A percentile compares a stretch with the other conserved stretches of the same genome.
These are phyloP conservation scores for Xylaria sp. DNA, from an alignment of 2,329 filamentous ascomycete species.

Conservation along the genomic window DNA sequence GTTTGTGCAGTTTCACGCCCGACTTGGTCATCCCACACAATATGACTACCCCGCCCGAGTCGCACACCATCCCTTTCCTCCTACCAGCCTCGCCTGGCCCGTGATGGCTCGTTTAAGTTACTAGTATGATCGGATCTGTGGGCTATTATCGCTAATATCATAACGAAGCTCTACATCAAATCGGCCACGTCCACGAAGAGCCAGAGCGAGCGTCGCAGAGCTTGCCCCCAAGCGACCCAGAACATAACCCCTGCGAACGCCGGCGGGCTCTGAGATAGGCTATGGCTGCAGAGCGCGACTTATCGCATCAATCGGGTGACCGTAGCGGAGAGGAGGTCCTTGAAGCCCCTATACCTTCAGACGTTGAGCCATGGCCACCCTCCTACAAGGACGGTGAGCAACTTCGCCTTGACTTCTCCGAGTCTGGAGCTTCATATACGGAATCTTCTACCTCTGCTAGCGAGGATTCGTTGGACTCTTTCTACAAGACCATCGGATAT, in stretches of 20 bases:
- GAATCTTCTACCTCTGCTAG: neutral
- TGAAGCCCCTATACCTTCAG: neutral
- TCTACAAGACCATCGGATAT: no score
- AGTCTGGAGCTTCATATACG: neutral
- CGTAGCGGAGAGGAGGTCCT: neutral
- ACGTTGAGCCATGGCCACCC: neutral
- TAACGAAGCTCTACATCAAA: neutral
- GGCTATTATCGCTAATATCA: neutral
- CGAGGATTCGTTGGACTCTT: no score
- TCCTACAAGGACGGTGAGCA: neutral
- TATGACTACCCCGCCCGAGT: no score
- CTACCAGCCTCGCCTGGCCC: no score
- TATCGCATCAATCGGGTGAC: neutral
- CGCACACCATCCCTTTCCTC: no score
- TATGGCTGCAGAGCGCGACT: no score
- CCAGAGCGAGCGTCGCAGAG: neutral
- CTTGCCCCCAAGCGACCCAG: neutral
- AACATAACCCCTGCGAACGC: neutral
- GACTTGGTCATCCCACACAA: no score
- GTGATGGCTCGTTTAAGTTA: neutral
- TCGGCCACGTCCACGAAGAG: neutral
- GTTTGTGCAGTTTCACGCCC: no score
- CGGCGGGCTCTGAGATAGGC: neutral
- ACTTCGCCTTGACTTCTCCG: neutral
- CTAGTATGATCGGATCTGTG: neutral